Conservation (phyloP, 495 filamentous ascomycete species). For the Elasticomyces elasticus region DNA sequence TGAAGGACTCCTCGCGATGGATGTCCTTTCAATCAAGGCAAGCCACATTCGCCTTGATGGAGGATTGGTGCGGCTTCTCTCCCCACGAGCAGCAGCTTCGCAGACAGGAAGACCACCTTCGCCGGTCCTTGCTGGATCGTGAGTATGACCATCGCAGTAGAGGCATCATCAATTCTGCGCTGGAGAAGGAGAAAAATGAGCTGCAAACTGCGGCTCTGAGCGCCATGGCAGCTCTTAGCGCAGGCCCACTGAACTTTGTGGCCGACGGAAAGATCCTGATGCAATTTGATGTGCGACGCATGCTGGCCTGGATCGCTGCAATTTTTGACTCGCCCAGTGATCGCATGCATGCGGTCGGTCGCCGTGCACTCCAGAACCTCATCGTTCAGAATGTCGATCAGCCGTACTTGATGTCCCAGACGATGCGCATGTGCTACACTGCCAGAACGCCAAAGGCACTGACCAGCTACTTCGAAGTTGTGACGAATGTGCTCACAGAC, state of each 20-base stretch:
- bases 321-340: conserved; percentile 88
- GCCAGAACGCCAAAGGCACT: conserved; percentile 67
- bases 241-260: conserved; percentile 76
- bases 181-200: conserved; percentile 93
- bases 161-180: conserved; percentile 68
- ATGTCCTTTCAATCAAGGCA: conserved; percentile 93
- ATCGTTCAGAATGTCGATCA: conserved; percentile 83
- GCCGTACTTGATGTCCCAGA: conserved; percentile 71
- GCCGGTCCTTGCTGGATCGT: conserved; percentile 63
- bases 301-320: conserved; percentile 87
- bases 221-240: conserved; percentile 91
- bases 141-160: conserved; percentile 57
- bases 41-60: conserved; percentile 91
- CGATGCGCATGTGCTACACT: conserved; percentile 79
- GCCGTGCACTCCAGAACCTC: conserved; percentile 79
- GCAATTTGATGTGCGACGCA: conserved; percentile 82
- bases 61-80: conserved; percentile 97
- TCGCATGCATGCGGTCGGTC: conserved; percentile 82
- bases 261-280: conserved; percentile 74
- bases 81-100: conserved; percentile 78
- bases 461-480: conserved; percentile 91
- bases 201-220: conserved; percentile 82
- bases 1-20: conserved; percentile 76
- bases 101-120: conserved; percentile 78
- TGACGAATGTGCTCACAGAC: conserved; percentile 74